Base-by-base conservation (phyloP, 148 eudicot species). In the Talinum fruticosum region DNA sequence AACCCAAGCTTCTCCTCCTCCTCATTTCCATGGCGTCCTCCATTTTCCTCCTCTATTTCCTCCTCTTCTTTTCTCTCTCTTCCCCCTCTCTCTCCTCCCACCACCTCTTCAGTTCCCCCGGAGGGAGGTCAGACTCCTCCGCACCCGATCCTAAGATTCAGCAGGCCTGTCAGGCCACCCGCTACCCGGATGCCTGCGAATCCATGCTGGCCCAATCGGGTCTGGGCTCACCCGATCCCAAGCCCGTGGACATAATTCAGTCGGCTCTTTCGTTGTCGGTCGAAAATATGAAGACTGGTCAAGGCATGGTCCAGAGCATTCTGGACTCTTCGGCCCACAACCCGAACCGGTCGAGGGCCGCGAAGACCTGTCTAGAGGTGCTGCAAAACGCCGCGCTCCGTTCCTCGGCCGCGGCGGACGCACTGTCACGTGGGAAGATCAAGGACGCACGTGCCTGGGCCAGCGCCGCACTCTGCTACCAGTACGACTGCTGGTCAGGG, bases 401-500 rank as follows among this genome's bases (percentile, higher is more conserved):
- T n/a, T 62, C 79, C 24, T 24, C 72, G 10, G 53, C 75, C 8
- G 79, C 87, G 41, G 71, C 18, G 2, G 88, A 72, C 3, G 87
- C 83, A 3, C 45, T 88, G 69, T 75, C 84, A 34, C 83, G 84
- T 24, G 93, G 81, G 61, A 83, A 73, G 65, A 35, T 80, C 29
- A 85, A 85, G 76, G 94, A 95, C 77, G 88, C 85, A 6, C 90
- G 98, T 0, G 97, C 98, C 0, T 95, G 89, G 92, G 75, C 78
- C 73, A 86, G 88, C 62, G 97, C 98, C 26, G 93, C 85, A 3
- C 65, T 92, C 33, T 73, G 57, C 2, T 95, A 88, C 90, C 97
- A 92, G 84, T 89, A 90, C 74, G 97, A 88, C 75, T 91, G 96
- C 75, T 95, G 96, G 98, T 92, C 97, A 0, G 92, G 73, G 0